Percentiles rank a stretch among this genome's conserved stretches.
Conservation (phyloP, 1,284 basidiomycete species). For the Apiotrichum brassicae region DNA sequence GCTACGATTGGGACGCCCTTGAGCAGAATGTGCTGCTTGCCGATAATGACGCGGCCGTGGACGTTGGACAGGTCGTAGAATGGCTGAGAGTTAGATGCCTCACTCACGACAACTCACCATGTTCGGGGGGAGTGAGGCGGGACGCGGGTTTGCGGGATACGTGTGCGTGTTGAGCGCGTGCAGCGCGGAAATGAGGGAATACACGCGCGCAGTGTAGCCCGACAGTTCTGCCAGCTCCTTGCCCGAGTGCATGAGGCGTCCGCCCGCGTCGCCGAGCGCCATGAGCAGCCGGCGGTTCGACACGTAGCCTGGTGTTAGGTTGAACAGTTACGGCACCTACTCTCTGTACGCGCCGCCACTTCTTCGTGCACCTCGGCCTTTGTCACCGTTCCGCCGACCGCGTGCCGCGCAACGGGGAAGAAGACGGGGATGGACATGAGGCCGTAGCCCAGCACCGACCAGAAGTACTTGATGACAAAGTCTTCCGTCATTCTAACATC, state of each 20-base stretch:
- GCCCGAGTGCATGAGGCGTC: constrained; percentile 58
- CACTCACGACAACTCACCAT: constrained; percentile 21
- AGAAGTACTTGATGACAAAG: constrained; percentile 88
- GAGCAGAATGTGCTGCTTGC: constrained; percentile 53
- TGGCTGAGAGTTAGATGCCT: constrained; percentile 19
- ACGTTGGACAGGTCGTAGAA: constrained; percentile 50
- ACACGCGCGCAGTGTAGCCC: constrained; percentile 83
- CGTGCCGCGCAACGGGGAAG: constrained; percentile 45
- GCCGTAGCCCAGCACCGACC: constrained; percentile 83
- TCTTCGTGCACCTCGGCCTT: constrained; percentile 15
- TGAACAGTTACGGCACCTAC: constrained; percentile 44
- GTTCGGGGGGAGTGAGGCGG: constrained; percentile 22
- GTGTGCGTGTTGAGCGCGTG: constrained; percentile 57
- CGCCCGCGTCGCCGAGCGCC: constrained; percentile 90
- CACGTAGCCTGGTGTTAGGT: constrained; percentile 66
- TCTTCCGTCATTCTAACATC: constrained; percentile 81
- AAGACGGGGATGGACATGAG: constrained; percentile 83
- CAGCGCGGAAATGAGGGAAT: constrained; percentile 77
- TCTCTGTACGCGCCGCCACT: constrained; percentile 59
- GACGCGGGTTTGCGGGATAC: constrained; percentile 37
- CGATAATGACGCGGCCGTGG: constrained; percentile 45
- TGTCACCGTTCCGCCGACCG: background rate
- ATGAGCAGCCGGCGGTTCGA: constrained; percentile 88
- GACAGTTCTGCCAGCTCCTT: constrained; percentile 84
- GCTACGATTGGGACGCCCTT: constrained; percentile 69